Percentiles rank a stretch among this genome's conserved stretches.
Conservation (phyloP, 306 rosid genomes). For the Rubus idaeus region DNA sequence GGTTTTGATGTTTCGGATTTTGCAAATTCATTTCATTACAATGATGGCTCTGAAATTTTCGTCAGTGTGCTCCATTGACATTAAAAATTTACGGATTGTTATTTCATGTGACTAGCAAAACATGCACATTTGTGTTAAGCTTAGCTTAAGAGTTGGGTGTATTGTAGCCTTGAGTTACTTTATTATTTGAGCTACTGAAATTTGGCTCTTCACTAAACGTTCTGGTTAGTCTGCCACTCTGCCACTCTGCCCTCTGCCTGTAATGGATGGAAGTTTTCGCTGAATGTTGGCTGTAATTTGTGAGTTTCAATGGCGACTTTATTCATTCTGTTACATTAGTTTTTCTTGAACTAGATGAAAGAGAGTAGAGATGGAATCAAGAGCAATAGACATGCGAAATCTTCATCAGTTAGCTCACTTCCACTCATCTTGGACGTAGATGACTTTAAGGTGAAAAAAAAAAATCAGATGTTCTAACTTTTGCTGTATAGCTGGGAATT, state of each 20-base stretch:
- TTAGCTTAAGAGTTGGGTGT: not conserved
- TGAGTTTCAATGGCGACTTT: not conserved
- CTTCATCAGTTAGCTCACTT: slow-evolving; percentile 53
- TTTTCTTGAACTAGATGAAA: slow-evolving; percentile 55
- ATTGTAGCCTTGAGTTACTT: not conserved
- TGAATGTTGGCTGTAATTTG: not conserved
- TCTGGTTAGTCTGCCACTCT: not conserved
- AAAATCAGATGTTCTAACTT: not conserved
- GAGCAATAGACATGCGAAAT: slow-evolving; percentile 31
- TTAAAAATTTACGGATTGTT: not conserved
- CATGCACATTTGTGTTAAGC: not conserved
- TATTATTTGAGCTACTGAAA: not conserved
- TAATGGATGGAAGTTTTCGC: not conserved
- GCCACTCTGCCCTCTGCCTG: too few species aligned
- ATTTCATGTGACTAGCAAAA: not conserved
- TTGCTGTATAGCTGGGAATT: not conserved
- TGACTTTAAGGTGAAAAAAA: slow-evolving; percentile 73
- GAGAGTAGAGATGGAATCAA: slow-evolving; percentile 55
- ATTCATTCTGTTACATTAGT: not conserved
- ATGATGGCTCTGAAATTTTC: not conserved
- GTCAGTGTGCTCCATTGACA: not conserved
- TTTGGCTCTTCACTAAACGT: not conserved
- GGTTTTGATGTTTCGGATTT: not conserved
- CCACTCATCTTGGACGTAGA: slow-evolving; percentile 89
- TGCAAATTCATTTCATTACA: not conserved